Percentiles rank a stretch among this genome's conserved stretches.
phyloP scores from a whole-genome alignment of 1,139 yeast genomes.

The Yamadazyma trypodendri region DNA sequence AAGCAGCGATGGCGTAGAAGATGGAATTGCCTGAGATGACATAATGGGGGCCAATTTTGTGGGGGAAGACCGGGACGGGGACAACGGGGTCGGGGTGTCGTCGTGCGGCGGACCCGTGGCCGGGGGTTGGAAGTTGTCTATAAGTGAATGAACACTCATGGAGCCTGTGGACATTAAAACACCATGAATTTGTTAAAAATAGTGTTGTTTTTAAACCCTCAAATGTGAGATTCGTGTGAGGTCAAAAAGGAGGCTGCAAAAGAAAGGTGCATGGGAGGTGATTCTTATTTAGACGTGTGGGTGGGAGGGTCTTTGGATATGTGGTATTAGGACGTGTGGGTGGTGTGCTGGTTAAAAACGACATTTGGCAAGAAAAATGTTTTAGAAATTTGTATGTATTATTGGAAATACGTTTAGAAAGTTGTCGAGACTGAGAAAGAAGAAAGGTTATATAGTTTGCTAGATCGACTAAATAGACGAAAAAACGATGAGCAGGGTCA shows the following conservation, averaged over 20 bases:
- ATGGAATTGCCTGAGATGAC: slow-evolving; percentile 1
- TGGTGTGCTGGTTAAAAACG: neutral
- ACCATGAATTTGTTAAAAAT: neutral
- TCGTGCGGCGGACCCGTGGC: slow-evolving; percentile 1
- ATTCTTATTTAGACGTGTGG: neutral
- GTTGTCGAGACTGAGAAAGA: no score
- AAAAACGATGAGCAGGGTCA: no score
- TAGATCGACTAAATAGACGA: no score
- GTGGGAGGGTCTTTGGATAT: neutral
- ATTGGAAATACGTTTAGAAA: no score
- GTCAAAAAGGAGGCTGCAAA: slow-evolving; percentile 2
- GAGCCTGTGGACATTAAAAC: slow-evolving; percentile 15
- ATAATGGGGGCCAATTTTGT: neutral
- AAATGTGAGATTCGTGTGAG: slow-evolving; percentile 3
- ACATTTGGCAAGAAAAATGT: no score
- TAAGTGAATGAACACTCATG: slow-evolving; percentile 29
- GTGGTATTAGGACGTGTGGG: neutral
- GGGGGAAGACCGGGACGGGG: slow-evolving; percentile 4
- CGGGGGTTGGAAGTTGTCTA: slow-evolving; percentile 18
- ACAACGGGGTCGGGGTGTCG: slow-evolving; percentile 1
- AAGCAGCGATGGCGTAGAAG: no score
- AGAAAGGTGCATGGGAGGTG: neutral
- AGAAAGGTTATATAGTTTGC: no score
- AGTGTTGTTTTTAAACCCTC: slow-evolving; percentile 1
- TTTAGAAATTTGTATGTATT: no score